Evolutionary conservation across 2,329 filamentous ascomycete genomes (phyloP), one percentile per base, ranked within the genome.

Genomic region (Claviceps lovelessii): DNA sequence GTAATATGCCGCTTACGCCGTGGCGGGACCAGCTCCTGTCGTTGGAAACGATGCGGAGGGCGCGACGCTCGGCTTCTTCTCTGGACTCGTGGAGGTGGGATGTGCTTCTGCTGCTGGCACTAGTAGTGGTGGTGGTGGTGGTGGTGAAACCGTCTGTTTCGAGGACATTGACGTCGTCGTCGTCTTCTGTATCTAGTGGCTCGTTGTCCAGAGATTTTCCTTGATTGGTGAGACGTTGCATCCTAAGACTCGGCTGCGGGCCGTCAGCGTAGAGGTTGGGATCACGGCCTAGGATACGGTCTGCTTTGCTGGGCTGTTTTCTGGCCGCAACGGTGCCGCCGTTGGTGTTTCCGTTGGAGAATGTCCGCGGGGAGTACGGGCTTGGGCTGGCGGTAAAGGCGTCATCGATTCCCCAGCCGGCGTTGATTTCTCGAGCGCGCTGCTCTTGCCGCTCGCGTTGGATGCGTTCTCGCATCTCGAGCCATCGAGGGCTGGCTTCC

Each of bases 401-500:
- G 17, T 56, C 54, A 28, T 64, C 65, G 17, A 64, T 64, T 39
- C 84, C 84, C 84, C 85, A 88, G 39, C 85, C 85, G 15, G 84
- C 84, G 33, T 75, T 78, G 19, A 78, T 71, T 67, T 89, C 85
- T 54, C 84, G 73, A 57, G 76, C 73, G 51, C 77, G 75, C 64
- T 88, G 84, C 51, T 78, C 73, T 53, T 79, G 73, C 49, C 81
- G 72, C 57, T 84, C 80, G 10, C 64, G 61, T 5, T 73, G 71
- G n/a, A 90, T 74, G 23, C 73, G 73, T 6, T 89, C 83, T 47
- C 84, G 76, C 4, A 84, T 86, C 41, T 84, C 81, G 3, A 87
- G 59, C 86, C 93, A 98, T 60, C 80, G 81, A 1, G 80, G 77
- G 64, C 83, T 94, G 0, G 90, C 80, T 63, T 96, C 90, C 93